phyloP scores from a whole-genome alignment of 2,329 filamentous ascomycete genomes.

The Epicoccum nigrum region DNA sequence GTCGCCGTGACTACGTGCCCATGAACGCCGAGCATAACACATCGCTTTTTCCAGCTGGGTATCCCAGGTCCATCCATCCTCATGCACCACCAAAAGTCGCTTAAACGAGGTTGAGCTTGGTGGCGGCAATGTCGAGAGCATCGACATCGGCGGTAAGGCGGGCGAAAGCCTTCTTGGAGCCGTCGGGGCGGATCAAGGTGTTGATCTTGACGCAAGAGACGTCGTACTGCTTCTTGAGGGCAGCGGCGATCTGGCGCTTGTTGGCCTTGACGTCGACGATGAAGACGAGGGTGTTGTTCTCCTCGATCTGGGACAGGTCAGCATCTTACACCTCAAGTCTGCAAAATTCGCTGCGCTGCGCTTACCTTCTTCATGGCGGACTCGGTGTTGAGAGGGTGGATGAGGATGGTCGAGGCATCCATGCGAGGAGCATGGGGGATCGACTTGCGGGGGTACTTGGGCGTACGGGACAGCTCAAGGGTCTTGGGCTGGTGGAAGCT shows the following conservation, averaged over 20 bases:
- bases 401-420: constrained; percentile 96
- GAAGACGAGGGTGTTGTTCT: constrained; percentile 99
- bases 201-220: constrained; percentile 99
- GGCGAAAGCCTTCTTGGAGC: constrained; percentile 98
- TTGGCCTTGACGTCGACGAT: constrained; percentile 90
- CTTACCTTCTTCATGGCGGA: constrained; percentile 93
- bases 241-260: constrained; percentile 99
- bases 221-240: constrained; percentile 99
- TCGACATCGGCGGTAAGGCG: constrained; percentile 96
- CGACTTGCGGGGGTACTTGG: constrained; percentile 97
- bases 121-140: constrained; percentile 98
- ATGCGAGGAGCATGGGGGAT: constrained; percentile 88
- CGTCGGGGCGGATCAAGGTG: constrained; percentile 97
- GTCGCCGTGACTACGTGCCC: constrained; percentile 47
- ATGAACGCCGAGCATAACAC: constrained; percentile 46
- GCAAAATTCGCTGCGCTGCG: background rate
- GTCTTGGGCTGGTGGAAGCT: constrained; percentile 99
- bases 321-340: background rate
- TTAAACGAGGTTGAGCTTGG: constrained; percentile 98
- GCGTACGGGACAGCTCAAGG: constrained; percentile 83
- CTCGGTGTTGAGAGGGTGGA: constrained; percentile 99
- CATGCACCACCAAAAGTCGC: constrained; percentile 31
- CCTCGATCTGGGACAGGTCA: constrained; percentile 72
- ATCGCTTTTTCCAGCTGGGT: constrained; percentile 46
- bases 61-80: constrained; percentile 39